phyloP scores from a whole-genome alignment of 2,329 filamentous ascomycete species.

The Metarhizium robertsii region DNA sequence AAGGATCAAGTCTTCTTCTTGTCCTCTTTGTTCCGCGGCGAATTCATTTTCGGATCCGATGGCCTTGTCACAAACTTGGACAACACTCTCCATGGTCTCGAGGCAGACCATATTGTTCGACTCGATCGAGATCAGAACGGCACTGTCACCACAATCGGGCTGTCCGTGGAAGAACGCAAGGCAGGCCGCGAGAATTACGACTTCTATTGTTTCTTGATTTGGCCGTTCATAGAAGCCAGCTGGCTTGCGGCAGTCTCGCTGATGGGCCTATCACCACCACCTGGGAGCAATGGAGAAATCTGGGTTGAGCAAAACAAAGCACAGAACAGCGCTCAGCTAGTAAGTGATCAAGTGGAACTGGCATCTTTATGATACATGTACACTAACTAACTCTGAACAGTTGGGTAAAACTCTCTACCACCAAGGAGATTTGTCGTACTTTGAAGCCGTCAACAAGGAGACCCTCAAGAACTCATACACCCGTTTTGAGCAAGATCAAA shows the following conservation, averaged over 20 bases:
- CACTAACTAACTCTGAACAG: constrained; percentile 27
- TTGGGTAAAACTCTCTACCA: constrained; percentile 96
- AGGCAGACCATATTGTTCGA: constrained; percentile 67
- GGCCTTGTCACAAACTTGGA: constrained; percentile 73
- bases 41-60: constrained; percentile 93
- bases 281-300: constrained; percentile 44
- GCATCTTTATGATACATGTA: not conserved
- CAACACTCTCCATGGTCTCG: constrained; percentile 67
- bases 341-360: constrained; percentile 29
- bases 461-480: constrained; percentile 89
- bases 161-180: constrained; percentile 66
- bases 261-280: constrained; percentile 74
- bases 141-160: constrained; percentile 57
- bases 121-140: constrained; percentile 48
- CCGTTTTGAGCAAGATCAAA: constrained; percentile 83
- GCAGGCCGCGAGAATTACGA: constrained; percentile 90
- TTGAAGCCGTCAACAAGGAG: constrained; percentile 97
- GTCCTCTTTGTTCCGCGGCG: constrained; percentile 85
- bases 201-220: constrained; percentile 97
- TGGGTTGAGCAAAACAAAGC: constrained; percentile 75
- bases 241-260: constrained; percentile 88
- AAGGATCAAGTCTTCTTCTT: constrained; percentile 77
- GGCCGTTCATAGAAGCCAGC: constrained; percentile 92
- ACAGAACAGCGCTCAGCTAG: constrained; percentile 72
- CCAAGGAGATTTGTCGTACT: constrained; percentile 93